phyloP scores from a whole-genome alignment of 2,329 filamentous ascomycete genomes.

The Ambrosiella beaveri region DNA sequence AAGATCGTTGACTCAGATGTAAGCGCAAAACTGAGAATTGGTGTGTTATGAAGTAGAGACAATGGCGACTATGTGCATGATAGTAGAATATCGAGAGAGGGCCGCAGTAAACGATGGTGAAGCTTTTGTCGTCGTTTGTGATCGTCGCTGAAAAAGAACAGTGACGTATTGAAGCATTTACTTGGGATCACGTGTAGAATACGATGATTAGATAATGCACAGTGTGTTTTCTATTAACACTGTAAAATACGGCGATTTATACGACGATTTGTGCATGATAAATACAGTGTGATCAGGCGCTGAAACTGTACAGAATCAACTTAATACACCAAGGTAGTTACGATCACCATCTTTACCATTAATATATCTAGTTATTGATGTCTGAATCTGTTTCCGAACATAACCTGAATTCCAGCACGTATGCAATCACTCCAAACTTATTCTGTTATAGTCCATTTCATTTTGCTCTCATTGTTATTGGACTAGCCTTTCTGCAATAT shows the following conservation, averaged over 20 bases:
- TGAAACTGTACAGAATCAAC: too few species aligned
- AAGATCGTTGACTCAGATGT: not conserved
- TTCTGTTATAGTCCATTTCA: too few species aligned
- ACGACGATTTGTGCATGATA: not conserved
- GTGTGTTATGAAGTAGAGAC: not conserved
- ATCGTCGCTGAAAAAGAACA: not conserved
- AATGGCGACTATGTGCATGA: too few species aligned
- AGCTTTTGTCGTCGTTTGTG: not conserved
- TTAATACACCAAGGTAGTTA: too few species aligned
- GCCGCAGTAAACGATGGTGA: too few species aligned
- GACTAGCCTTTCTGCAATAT: not conserved
- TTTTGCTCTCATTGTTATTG: not conserved
- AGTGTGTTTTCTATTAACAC: not conserved
- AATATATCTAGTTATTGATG: too few species aligned
- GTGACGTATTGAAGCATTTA: slow-evolving; percentile 2
- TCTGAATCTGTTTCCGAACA: too few species aligned
- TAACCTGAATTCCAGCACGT: too few species aligned
- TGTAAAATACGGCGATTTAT: not conserved
- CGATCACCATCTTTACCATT: too few species aligned
- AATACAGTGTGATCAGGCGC: not conserved
- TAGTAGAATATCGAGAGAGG: not conserved
- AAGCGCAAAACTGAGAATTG: not conserved
- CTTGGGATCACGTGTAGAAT: slow-evolving; percentile 2
- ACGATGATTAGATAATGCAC: not conserved
- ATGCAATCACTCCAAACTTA: too few species aligned